Base-by-base conservation (phyloP, 192 early-diverging fungal genomes). In the Cladochytrium replicatum region DNA sequence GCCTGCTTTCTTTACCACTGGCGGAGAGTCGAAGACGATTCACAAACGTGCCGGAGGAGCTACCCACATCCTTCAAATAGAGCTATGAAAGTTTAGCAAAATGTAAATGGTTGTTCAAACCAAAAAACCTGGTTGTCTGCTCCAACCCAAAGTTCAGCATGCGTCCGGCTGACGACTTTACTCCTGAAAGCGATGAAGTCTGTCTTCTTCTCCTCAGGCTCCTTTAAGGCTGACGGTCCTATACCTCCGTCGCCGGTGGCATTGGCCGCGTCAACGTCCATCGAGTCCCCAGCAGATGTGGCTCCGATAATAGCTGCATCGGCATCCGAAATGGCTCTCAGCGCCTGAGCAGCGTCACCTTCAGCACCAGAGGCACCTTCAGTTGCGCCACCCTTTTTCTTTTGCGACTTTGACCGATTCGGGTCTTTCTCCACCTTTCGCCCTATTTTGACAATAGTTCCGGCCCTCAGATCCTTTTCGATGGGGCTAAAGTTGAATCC, bases 141-240 rank as follows among this genome's bases (percentile, higher is more conserved):
- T 2, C 57, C 48, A 45, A 88, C 78, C 26, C 78, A 78, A 72
- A 88, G 85, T 58, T 95, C 90, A 2, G 88, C 89, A 50, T 95
- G 92, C 42, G 72, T 76, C 41, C 92, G 74, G 41, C 80, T 83
- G 6, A 95, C 90, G 51, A 95, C 92, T 56, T 95, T 95, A 65
- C 57, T 61, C 22, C 58, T 59, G 24, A 67, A 66, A 19, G 55
- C 55, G 2, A 41, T 19, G 22, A 13, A 37, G 17, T 37, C 34
- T 13, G 13, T 13, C 34, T 37, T 37, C 13, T 13, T 37, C 24
- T 3, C 11, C 2, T 7, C 2, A 7, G 51, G 45, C 6, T 23
- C 22, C 9, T 3, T 50, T 27, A 11, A 21, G 13, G 8, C 23
- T 52, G 15, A 29, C 6, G 11, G 19, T 9, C 11, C 11, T 11